Percentiles rank a stretch among this genome's conserved stretches.
These are phyloP conservation scores for Iris pallida DNA, from an alignment of 116 monocot genomes.

Conservation along the genomic window DNA sequence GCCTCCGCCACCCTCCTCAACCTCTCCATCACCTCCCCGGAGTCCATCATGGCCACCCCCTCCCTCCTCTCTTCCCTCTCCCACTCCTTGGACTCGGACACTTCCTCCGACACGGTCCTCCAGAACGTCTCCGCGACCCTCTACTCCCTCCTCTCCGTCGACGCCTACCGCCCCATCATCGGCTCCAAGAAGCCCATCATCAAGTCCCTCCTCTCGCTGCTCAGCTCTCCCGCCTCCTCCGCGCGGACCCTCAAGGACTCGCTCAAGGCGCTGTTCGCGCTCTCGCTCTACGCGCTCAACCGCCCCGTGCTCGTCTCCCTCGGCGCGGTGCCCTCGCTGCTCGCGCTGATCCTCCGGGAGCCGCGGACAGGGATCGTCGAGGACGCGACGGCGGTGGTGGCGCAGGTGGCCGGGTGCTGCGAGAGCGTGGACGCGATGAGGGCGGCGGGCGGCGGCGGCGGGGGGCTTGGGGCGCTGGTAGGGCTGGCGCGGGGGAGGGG, in stretches of 20 bases:
- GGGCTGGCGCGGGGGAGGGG: constrained; percentile 49
- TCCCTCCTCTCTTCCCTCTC: not conserved
- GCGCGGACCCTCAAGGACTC: constrained; percentile 60
- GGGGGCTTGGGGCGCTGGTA: constrained; percentile 48
- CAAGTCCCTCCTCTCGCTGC: constrained; percentile 33
- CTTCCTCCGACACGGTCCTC: constrained; percentile 14
- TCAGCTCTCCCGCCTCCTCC: constrained; percentile 13
- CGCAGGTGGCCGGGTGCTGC: constrained; percentile 73
- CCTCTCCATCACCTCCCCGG: too few species aligned
- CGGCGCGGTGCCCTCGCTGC: constrained; percentile 47
- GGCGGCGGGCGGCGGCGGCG: constrained; percentile 23
- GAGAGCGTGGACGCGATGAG: constrained; percentile 66
- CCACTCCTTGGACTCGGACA: too few species aligned
- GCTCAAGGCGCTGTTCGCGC: constrained; percentile 68
- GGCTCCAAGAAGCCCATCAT: constrained; percentile 40
- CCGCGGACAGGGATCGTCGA: constrained; percentile 51
- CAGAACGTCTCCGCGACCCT: constrained; percentile 65
- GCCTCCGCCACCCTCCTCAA: too few species aligned
- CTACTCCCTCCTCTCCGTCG: constrained; percentile 69
- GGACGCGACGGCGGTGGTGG: constrained; percentile 71
- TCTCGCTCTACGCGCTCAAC: constrained; percentile 53
- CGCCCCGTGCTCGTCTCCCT: constrained; percentile 38
- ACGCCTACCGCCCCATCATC: constrained; percentile 59
- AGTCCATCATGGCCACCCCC: too few species aligned
- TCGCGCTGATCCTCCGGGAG: constrained; percentile 38